Conservation (phyloP, 2,329 filamentous ascomycete genomes). For the Colletotrichum siamense region DNA sequence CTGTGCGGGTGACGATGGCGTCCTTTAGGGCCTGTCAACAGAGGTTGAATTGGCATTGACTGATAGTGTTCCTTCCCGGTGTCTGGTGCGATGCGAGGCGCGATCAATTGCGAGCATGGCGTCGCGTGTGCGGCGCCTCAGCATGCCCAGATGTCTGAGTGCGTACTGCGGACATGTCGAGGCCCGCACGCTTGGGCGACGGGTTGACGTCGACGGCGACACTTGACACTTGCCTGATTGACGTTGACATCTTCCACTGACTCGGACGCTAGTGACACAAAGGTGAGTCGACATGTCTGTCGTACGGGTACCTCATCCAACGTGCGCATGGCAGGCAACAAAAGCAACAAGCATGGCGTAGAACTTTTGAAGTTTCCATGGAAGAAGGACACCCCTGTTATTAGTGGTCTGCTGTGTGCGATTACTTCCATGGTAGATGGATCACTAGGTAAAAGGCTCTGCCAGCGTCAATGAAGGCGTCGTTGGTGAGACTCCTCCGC, state of each 20-base stretch:
- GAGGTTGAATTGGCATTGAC: neutral
- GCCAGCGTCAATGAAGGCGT: neutral
- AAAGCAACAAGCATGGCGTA: conserved; percentile 9
- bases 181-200: neutral
- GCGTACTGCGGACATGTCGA: neutral
- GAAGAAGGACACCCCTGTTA: neutral
- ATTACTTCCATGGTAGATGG: neutral
- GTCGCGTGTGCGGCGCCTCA: neutral
- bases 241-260: neutral
- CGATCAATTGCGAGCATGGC: neutral
- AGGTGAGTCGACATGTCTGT: conserved; percentile 5
- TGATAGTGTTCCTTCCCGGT: neutral
- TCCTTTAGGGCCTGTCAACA: neutral
- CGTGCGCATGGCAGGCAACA: neutral
- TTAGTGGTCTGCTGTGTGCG: neutral
- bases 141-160: neutral
- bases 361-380: neutral
- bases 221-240: neutral
- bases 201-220: neutral
- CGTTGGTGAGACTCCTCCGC: neutral
- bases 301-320: neutral
- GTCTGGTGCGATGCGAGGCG: neutral
- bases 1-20: neutral
- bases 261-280: neutral
- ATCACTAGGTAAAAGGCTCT: neutral